Conservation (phyloP, 1,139 yeast species). For the Protomyces lactucae-debilis region DNA sequence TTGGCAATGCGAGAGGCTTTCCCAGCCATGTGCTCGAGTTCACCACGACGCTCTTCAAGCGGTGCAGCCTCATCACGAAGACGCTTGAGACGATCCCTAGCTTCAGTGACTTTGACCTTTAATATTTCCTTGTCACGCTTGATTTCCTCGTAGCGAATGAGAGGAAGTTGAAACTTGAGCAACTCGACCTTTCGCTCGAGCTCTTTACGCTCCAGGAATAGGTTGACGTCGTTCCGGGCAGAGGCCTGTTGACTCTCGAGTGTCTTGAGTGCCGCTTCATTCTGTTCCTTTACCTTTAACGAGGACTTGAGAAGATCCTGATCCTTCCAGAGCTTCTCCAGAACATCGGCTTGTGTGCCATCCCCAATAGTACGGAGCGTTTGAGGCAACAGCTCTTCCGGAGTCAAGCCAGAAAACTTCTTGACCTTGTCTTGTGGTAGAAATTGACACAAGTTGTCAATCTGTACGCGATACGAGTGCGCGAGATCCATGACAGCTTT, state of each 20-base stretch:
- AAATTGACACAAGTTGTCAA: conserved; percentile 89
- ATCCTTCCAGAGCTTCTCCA: conserved; percentile 52
- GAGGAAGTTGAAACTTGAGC: conserved; percentile 28
- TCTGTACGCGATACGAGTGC: conserved; percentile 61
- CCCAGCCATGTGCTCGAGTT: conserved; percentile 7
- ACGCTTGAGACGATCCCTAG: conserved; percentile 44
- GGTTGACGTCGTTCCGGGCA: conserved; percentile 32
- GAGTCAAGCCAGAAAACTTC: conserved; percentile 77
- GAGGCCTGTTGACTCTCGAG: conserved; percentile 42
- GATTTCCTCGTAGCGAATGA: conserved; percentile 29
- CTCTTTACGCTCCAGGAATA: conserved; percentile 33
- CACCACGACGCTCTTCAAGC: conserved; percentile 19
- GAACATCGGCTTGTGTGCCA: conserved; percentile 53
- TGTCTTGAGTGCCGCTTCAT: conserved; percentile 34
- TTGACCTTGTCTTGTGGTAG: conserved; percentile 94
- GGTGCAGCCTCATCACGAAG: conserved; percentile 37
- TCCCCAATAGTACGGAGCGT: conserved; percentile 78
- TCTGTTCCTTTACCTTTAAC: conserved; percentile 31
- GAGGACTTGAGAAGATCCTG: conserved; percentile 43
- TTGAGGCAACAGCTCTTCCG: conserved; percentile 67
- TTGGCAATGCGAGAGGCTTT: conserved; percentile 8
- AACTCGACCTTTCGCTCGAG: conserved; percentile 26
- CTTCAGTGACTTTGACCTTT: conserved; percentile 41
- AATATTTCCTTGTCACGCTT: conserved; percentile 37
- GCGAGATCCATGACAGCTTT: conserved; percentile 48